phyloP scores from a whole-genome alignment of 371 early-diverging fungal genomes.

The Mortierella sp. region DNA sequence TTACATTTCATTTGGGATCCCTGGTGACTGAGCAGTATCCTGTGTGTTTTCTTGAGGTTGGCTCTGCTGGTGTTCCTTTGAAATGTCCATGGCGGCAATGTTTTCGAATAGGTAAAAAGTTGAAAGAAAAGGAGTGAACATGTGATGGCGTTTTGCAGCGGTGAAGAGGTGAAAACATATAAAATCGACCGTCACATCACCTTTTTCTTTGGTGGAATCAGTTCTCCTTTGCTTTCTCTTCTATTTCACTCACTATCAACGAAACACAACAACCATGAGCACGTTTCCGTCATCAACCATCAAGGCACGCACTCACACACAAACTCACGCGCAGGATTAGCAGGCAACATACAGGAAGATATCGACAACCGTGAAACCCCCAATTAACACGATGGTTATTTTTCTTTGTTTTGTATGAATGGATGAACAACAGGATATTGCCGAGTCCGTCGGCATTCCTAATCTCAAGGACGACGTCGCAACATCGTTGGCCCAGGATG shows the following conservation, averaged over 20 bases:
- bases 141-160: background rate
- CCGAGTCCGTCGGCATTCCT: constrained; percentile 93
- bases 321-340: background rate
- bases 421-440: constrained; percentile 75
- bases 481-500: constrained; percentile 92
- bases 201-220: background rate
- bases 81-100: background rate
- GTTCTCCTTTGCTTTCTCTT: background rate
- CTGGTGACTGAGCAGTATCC: background rate
- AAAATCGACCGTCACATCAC: constrained; percentile 3
- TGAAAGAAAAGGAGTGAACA: background rate
- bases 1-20: constrained; percentile 5
- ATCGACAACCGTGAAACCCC: background rate
- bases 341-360: background rate
- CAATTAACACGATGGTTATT: background rate
- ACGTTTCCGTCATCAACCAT: constrained; percentile 57
- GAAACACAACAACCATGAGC: constrained; percentile 29
- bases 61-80: background rate
- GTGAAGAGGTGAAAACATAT: background rate
- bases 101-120: background rate
- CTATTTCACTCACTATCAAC: background rate
- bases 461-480: constrained; percentile 95
- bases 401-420: constrained; percentile 7
- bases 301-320: constrained; percentile 30
- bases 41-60: background rate